These are phyloP conservation scores for Colletotrichum sp. DNA, from an alignment of 2,329 filamentous ascomycete species.

Conservation along the genomic window DNA sequence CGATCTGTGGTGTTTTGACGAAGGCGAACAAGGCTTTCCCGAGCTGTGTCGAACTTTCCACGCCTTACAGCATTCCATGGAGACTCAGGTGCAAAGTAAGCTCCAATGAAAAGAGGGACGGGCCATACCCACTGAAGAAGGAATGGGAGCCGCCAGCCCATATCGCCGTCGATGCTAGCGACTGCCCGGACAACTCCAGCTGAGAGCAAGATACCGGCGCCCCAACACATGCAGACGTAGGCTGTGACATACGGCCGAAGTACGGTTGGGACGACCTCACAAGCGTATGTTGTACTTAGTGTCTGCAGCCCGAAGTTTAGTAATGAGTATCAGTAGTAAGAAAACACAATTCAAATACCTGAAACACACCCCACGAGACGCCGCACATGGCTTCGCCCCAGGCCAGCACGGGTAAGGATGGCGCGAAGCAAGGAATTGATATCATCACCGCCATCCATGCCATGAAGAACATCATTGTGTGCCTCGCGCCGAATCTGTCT, in stretches of 20 bases:
- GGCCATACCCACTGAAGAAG: constrained; percentile 45
- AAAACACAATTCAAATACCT: constrained; percentile 13
- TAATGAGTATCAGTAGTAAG: not conserved
- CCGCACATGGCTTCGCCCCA: constrained; percentile 50
- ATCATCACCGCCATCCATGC: constrained; percentile 41
- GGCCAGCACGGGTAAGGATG: constrained; percentile 44
- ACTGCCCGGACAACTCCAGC: constrained; percentile 43
- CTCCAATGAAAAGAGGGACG: constrained; percentile 33
- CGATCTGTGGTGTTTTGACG: constrained; percentile 25
- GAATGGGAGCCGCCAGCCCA: constrained; percentile 44
- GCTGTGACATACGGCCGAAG: constrained; percentile 47
- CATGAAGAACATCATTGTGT: constrained; percentile 32
- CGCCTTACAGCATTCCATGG: constrained; percentile 39
- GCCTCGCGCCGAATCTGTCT: constrained; percentile 36
- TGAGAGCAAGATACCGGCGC: constrained; percentile 46
- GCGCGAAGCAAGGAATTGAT: constrained; percentile 53
- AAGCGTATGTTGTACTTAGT: constrained; percentile 37
- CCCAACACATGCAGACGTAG: constrained; percentile 44
- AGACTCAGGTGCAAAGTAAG: constrained; percentile 38
- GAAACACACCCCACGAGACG: constrained; percentile 46
- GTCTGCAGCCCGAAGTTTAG: not conserved
- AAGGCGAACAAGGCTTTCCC: constrained; percentile 28
- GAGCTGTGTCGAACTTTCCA: constrained; percentile 29
- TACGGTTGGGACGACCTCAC: constrained; percentile 45
- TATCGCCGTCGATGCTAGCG: constrained; percentile 32